Conservation (phyloP, 164 flowering plant genomes). For the Cinnamomum chago region DNA sequence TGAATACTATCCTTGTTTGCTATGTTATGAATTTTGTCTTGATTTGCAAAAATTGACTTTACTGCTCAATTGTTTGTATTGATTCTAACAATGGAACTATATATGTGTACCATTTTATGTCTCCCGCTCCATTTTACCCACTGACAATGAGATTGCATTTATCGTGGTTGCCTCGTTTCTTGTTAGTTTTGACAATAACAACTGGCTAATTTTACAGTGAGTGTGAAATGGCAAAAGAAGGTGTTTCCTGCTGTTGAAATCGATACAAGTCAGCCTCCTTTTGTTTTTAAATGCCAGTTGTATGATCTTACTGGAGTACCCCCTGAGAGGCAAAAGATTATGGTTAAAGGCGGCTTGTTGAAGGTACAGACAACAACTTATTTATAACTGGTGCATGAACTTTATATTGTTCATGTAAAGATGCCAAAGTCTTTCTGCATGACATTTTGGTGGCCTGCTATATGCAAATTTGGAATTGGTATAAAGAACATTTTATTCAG, state of each 20-base stretch:
- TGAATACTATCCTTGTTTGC: too few relatives aligned
- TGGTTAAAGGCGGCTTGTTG: conserved; percentile 94
- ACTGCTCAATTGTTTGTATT: too few relatives aligned
- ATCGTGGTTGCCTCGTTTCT: background rate
- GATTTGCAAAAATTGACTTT: too few relatives aligned
- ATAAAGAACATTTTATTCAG: background rate
- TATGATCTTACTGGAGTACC: conserved; percentile 96
- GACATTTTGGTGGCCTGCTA: background rate
- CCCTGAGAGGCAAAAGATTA: conserved; percentile 97
- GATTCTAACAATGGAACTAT: too few relatives aligned
- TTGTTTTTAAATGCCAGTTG: conserved; percentile 86
- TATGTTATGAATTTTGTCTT: too few relatives aligned
- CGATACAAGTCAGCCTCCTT: conserved; percentile 87
- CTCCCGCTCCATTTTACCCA: background rate
- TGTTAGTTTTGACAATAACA: background rate
- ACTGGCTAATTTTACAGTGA: conserved; percentile 42
- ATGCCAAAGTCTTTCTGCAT: background rate
- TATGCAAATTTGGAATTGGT: background rate
- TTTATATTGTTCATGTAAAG: background rate
- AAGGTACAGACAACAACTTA: conserved; percentile 45
- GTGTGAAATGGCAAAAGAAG: conserved; percentile 97
- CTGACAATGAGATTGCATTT: background rate
- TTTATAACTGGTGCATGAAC: background rate
- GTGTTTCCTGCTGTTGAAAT: conserved; percentile 71
- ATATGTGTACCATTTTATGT: background rate